Base-by-base conservation (phyloP, 768 basidiomycete genomes). In the Tulasnella calospora region DNA sequence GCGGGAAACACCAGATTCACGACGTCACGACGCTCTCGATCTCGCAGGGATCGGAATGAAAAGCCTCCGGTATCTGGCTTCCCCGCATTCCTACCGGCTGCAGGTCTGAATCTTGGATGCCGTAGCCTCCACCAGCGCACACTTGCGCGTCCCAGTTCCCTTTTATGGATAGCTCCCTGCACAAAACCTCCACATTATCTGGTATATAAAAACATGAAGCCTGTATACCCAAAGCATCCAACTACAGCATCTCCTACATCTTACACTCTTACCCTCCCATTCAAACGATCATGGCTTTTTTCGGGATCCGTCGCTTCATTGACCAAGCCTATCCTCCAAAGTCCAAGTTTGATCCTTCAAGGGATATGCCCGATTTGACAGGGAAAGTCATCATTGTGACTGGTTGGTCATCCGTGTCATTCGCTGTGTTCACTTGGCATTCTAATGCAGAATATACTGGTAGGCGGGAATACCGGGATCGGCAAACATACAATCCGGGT, bases 321-420 rank as follows among this genome's bases (percentile, higher is more conserved):
- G 36, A 51, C 36, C 55, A 55, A 57, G 9, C 19, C 15, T 76
- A 51, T 33, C 71, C 76, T 30, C 76, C 70, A 35, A 70, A 78
- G 71, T 55, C 74, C 17, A 77, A 27, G n/a, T 77, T 77, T 44
- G 76, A 77, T 36, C 30, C 51, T 47, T 40, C 70, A 21, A 57
- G 76, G 15, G 72, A 80, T 40, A 80, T 77, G 13, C 75, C 75
- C 1, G 80, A 76, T 36, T 73, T 78, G 36, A n/a, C 77, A 7
- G 51, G 80, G 30, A 79, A 78, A 35, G 77, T 80, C 30, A 40
- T 80, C 30, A 78, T 81, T 70, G 80, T 79, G 19, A 80, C 79
- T 47, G 77, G 71, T 79, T 36, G 23, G 73, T 35, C 21, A 23
- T 61, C 17, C 46, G n/a, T 44, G 10, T 19, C 19, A 27, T 10